Evolutionary conservation across 345 rosid species (phyloP).

Genomic region (Microcos paniculata): DNA sequence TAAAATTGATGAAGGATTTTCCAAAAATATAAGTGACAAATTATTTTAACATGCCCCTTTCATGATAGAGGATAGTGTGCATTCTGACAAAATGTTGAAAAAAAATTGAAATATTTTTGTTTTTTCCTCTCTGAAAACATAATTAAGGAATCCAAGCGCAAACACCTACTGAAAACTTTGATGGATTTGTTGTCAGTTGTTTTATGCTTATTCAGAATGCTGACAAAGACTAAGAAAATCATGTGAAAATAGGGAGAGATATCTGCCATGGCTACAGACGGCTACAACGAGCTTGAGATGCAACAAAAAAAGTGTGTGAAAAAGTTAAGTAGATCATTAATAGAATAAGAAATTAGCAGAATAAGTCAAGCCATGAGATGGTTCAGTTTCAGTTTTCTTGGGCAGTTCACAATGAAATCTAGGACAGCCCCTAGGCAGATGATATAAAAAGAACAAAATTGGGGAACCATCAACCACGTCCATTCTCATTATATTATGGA

Average conservation of each 20-base stretch:
- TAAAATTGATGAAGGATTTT: no score
- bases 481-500: not conserved
- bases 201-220: not conserved
- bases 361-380: slow-evolving; percentile 31
- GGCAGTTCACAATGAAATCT: slow-evolving; percentile 62
- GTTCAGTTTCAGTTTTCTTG: slow-evolving; percentile 59
- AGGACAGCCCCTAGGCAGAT: slow-evolving; percentile 33
- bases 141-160: not conserved
- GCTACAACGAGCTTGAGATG: not conserved
- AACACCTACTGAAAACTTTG: not conserved
- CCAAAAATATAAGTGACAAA: no score
- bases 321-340: not conserved
- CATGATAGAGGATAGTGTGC: no score
- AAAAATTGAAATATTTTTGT: not conserved
- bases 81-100: no score
- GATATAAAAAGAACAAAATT: slow-evolving; percentile 16
- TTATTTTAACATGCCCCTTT: no score
- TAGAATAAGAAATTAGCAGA: not conserved
- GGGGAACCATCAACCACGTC: not conserved
- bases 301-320: not conserved
- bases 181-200: not conserved
- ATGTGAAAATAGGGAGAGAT: not conserved
- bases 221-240: not conserved
- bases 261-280: not conserved
- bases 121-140: not conserved